These are phyloP conservation scores for Thelonectria olida DNA, from an alignment of 2,329 filamentous ascomycete species.

Conservation along the genomic window DNA sequence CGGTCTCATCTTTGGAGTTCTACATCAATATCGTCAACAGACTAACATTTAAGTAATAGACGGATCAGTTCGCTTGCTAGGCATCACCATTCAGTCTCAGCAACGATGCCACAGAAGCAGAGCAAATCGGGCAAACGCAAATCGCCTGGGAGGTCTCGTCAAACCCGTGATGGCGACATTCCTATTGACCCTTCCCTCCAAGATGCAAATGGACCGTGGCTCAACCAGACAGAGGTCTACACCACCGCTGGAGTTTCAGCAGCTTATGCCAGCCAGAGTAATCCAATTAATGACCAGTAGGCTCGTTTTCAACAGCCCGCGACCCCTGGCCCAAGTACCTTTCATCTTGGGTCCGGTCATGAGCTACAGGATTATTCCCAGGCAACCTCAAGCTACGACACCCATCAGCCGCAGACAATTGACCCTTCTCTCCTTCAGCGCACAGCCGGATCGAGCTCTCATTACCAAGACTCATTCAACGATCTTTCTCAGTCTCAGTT, in stretches of 20 bases:
- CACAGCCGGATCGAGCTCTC: neutral
- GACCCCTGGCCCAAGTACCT: constrained; percentile 18
- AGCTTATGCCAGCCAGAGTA: constrained; percentile 18
- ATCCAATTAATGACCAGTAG: constrained; percentile 35
- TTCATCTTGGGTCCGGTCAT: constrained; percentile 16
- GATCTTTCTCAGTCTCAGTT: neutral
- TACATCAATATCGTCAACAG: too few species aligned
- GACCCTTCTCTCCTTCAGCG: neutral
- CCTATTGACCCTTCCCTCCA: constrained; percentile 21
- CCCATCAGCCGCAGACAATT: neutral
- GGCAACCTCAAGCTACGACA: neutral
- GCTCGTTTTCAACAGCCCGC: constrained; percentile 20
- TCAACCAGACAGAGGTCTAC: neutral
- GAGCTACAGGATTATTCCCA: constrained; percentile 26
- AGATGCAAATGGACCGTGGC: neutral
- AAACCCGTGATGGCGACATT: constrained; percentile 20
- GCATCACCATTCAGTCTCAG: too few species aligned
- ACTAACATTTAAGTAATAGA: too few species aligned
- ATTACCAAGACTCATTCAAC: neutral
- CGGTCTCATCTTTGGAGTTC: too few species aligned
- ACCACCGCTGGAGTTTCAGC: neutral
- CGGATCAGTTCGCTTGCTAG: too few species aligned
- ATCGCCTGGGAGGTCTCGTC: constrained; percentile 19
- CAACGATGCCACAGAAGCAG: constrained; percentile 29
- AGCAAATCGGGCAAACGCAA: constrained; percentile 22